Evolutionary conservation across 192 early-diverging fungal species (phyloP).

Genomic region (Funneliformis mosseae): DNA sequence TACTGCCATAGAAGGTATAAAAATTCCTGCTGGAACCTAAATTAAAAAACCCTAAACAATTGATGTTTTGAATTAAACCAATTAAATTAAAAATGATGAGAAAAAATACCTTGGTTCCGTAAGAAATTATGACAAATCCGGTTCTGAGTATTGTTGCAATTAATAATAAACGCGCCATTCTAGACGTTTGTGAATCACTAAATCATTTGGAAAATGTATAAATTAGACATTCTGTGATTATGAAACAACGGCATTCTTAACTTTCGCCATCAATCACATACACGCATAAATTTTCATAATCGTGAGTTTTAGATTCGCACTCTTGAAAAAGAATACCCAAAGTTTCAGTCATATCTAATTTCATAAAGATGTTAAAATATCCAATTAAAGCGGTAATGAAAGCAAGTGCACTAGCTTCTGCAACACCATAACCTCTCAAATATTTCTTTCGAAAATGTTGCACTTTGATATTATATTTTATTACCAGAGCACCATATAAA

Average conservation of each 20-base stretch:
- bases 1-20: constrained; percentile 94
- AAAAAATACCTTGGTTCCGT: constrained; percentile 49
- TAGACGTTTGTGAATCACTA: constrained; percentile 26
- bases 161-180: constrained; percentile 53
- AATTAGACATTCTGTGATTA: not conserved
- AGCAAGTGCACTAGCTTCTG: constrained; percentile 66
- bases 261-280: constrained; percentile 29
- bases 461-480: constrained; percentile 70
- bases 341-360: constrained; percentile 86
- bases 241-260: not conserved
- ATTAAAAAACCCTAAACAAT: constrained; percentile 37
- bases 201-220: not conserved
- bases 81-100: not conserved
- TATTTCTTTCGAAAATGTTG: constrained; percentile 71
- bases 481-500: constrained; percentile 77
- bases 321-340: constrained; percentile 75
- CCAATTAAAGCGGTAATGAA: constrained; percentile 67
- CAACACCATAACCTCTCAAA: constrained; percentile 64
- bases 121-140: constrained; percentile 58
- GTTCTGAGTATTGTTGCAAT: constrained; percentile 60
- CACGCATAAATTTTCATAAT: constrained; percentile 66
- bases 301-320: constrained; percentile 61
- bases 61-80: not conserved
- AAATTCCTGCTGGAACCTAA: constrained; percentile 85
- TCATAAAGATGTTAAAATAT: constrained; percentile 72